A percentile compares a stretch with the other conserved stretches of the same genome.
These are phyloP conservation scores for Ceriops decandra DNA, from an alignment of 345 rosid genomes.

Conservation along the genomic window DNA sequence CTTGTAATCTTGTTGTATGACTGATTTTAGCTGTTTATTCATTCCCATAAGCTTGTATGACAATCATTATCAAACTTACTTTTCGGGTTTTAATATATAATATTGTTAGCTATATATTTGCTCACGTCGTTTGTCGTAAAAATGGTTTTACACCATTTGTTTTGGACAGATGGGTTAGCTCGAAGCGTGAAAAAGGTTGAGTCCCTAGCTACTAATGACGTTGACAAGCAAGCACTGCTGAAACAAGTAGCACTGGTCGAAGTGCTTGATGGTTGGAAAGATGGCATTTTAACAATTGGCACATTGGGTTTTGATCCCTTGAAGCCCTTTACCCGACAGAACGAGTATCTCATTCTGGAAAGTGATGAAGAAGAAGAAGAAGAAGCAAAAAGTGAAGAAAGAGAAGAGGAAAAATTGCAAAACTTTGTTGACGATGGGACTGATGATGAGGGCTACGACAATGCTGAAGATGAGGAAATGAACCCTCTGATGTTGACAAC, in stretches of 20 bases:
- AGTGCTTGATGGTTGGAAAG: conserved; percentile 74
- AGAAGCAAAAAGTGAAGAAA: conserved; percentile 16
- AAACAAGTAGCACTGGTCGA: conserved; percentile 65
- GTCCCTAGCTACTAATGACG: conserved; percentile 41
- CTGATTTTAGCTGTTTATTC: no score
- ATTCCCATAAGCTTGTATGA: conserved; percentile 4
- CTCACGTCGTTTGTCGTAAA: no score
- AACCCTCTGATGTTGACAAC: conserved; percentile 57
- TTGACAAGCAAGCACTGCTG: conserved; percentile 55
- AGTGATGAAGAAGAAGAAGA: conserved; percentile 27
- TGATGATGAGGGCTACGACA: conserved; percentile 30
- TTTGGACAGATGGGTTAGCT: conserved; percentile 39
- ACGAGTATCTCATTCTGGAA: conserved; percentile 20
- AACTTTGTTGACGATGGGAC: neutral
- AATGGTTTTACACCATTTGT: neutral
- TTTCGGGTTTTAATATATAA: no score
- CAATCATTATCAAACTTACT: neutral
- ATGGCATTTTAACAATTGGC: conserved; percentile 78
- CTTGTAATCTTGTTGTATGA: no score
- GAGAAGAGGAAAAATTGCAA: conserved; percentile 16
- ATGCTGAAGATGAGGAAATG: conserved; percentile 36
- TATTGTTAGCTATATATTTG: no score
- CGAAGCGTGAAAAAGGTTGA: conserved; percentile 51
- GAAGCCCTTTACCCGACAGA: conserved; percentile 29
- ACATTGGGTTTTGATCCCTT: conserved; percentile 77